Evolutionary conservation across 2,329 filamentous ascomycete genomes (phyloP).

Genomic region (Fonsecaea pedrosoi): DNA sequence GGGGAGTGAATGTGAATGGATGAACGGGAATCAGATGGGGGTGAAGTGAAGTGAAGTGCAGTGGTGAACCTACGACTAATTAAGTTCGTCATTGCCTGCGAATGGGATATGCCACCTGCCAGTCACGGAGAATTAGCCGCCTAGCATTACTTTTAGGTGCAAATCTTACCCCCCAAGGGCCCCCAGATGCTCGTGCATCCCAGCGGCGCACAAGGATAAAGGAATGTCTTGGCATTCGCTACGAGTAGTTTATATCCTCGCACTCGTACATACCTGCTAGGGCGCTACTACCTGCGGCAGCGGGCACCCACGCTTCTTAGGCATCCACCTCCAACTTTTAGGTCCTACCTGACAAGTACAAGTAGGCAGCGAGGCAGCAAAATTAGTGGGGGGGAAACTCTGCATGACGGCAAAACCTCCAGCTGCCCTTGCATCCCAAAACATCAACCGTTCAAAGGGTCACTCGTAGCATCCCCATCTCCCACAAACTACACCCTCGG

Average conservation of each 20-base stretch:
- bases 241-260: too few relatives aligned
- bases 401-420: conserved; percentile 3
- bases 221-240: neutral
- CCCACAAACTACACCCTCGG: neutral
- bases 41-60: neutral
- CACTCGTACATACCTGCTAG: too few relatives aligned
- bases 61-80: too few relatives aligned
- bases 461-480: neutral
- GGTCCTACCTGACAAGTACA: too few relatives aligned
- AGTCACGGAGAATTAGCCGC: neutral
- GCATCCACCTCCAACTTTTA: too few relatives aligned
- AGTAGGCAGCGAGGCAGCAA: neutral
- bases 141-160: neutral
- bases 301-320: too few relatives aligned
- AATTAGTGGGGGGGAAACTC: neutral
- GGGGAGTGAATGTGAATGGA: neutral
- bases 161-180: neutral
- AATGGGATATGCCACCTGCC: neutral
- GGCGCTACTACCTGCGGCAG: neutral
- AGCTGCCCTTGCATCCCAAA: conserved; percentile 5
- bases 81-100: neutral
- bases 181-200: neutral
- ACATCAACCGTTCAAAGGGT: neutral
- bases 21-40: neutral
- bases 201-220: neutral